These are phyloP conservation scores for Hortiboletus rubellus DNA, from an alignment of 1,284 basidiomycete genomes.

Conservation along the genomic window DNA sequence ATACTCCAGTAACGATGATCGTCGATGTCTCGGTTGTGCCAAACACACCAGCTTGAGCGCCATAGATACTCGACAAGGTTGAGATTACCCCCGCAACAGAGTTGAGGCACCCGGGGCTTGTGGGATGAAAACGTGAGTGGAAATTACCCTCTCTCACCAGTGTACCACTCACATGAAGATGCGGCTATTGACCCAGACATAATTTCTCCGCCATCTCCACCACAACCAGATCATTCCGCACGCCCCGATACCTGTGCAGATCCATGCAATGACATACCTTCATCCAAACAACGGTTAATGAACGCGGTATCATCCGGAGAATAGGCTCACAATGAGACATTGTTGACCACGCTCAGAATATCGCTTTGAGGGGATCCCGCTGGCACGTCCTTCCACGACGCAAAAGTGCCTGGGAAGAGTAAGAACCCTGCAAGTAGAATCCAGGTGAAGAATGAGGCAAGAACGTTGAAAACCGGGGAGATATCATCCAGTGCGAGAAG, in stretches of 20 bases:
- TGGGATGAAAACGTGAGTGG: constrained; percentile 8
- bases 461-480: constrained; percentile 42
- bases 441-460: constrained; percentile 58
- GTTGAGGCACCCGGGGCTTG: constrained; percentile 54
- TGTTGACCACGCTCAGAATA: constrained; percentile 39
- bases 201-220: constrained; percentile 63
- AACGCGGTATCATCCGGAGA: not conserved
- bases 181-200: constrained; percentile 58
- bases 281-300: constrained; percentile 1
- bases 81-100: constrained; percentile 55
- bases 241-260: constrained; percentile 52
- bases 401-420: constrained; percentile 59
- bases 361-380: constrained; percentile 27
- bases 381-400: constrained; percentile 41
- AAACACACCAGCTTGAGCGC: constrained; percentile 47
- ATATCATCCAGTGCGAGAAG: constrained; percentile 35
- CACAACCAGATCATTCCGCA: constrained; percentile 55
- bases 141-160: not conserved
- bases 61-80: constrained; percentile 50
- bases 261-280: constrained; percentile 53
- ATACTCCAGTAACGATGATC: constrained; percentile 45
- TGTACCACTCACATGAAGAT: constrained; percentile 49
- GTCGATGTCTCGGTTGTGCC: constrained; percentile 44
- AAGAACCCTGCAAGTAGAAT: constrained; percentile 59
- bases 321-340: constrained; percentile 45